Evolutionary conservation across 345 rosid species (phyloP).

Genomic region (Acer yangbiense): DNA sequence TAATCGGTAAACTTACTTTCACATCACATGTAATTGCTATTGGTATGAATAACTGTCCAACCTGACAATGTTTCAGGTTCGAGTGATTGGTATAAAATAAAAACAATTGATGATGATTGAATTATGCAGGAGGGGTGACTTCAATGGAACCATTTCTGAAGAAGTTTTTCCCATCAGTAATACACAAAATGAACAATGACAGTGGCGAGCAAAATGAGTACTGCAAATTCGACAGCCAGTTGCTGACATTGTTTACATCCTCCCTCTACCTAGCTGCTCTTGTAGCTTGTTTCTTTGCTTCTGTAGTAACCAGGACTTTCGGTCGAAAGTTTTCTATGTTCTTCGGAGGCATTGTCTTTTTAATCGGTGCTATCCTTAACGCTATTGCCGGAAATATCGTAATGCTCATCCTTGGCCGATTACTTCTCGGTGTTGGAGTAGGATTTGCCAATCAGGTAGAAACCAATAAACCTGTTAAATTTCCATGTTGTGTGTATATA

Average conservation of each 20-base stretch:
- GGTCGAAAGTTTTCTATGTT: constrained; percentile 77
- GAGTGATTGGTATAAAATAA: too few species aligned
- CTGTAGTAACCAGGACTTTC: constrained; percentile 48
- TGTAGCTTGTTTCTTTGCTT: constrained; percentile 66
- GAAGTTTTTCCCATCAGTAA: constrained; percentile 62
- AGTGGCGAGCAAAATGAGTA: constrained; percentile 36
- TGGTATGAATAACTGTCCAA: too few species aligned
- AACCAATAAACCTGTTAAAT: background rate
- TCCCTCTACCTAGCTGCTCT: constrained; percentile 80
- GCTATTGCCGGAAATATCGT: constrained; percentile 55
- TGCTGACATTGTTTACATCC: constrained; percentile 72
- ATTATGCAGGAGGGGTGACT: constrained; percentile 70
- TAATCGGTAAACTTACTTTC: too few species aligned
- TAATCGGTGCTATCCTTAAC: constrained; percentile 60
- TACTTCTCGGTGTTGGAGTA: constrained; percentile 79
- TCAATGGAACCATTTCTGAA: constrained; percentile 68
- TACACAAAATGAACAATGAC: constrained; percentile 29
- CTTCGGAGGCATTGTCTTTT: constrained; percentile 59
- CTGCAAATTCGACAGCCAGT: constrained; percentile 73
- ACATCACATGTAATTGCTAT: too few species aligned
- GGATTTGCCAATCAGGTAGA: constrained; percentile 85
- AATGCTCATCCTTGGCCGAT: constrained; percentile 65
- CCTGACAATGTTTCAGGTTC: too few species aligned
- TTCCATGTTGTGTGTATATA: too few species aligned
- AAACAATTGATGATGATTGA: too few species aligned